phyloP scores from a whole-genome alignment of 1,284 basidiomycete species.

The Ustilago trichophora region DNA sequence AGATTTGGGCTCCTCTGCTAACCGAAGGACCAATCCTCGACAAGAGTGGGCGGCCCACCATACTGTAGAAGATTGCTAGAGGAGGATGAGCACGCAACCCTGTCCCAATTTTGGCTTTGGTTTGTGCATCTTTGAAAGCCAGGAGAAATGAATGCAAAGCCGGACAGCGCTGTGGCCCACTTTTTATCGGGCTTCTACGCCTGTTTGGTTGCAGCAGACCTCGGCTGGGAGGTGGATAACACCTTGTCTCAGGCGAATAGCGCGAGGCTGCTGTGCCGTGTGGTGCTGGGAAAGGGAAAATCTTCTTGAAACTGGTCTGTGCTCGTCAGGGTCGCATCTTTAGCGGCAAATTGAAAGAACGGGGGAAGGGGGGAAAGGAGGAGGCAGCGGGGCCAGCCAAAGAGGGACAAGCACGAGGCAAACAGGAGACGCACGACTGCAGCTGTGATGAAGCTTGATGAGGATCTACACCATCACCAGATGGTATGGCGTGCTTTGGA shows the following conservation, averaged over 20 bases:
- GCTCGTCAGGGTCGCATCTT: slow-evolving; percentile 28
- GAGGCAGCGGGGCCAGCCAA: slow-evolving; percentile 14
- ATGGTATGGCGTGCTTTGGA: slow-evolving; percentile 26
- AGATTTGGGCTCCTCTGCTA: no score
- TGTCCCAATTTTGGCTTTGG: no score
- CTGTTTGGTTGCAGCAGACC: background rate
- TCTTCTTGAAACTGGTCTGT: slow-evolving; percentile 45
- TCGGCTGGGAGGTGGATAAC: background rate
- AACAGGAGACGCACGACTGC: background rate
- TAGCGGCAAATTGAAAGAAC: no score
- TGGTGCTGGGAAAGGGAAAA: no score
- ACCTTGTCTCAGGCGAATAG: slow-evolving; percentile 15
- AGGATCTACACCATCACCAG: slow-evolving; percentile 15
- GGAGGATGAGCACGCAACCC: no score
- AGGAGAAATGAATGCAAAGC: slow-evolving; percentile 11
- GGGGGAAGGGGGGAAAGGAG: background rate
- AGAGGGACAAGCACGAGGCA: background rate
- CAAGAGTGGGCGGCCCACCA: no score
- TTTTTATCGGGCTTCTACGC: no score
- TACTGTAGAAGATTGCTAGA: no score
- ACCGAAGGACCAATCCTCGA: no score
- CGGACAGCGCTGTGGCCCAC: no score
- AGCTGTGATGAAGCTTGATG: background rate
- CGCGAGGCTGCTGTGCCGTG: slow-evolving; percentile 19
- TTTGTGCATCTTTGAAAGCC: background rate